Conservation (phyloP, 371 early-diverging fungal genomes). For the Cladochytrium tenue region DNA sequence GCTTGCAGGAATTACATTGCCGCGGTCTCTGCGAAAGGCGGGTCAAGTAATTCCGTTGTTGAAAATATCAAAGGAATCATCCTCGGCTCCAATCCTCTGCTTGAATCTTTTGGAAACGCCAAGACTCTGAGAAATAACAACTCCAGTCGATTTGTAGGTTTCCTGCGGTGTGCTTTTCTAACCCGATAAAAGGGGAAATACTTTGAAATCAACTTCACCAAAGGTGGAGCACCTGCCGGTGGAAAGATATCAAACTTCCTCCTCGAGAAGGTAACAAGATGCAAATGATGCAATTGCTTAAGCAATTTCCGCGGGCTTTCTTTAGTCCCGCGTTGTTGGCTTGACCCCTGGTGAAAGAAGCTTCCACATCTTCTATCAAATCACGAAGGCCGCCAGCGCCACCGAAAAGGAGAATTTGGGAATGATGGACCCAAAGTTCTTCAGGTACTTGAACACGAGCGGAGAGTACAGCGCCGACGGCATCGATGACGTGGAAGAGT, state of each 20-base stretch:
- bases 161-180: not conserved
- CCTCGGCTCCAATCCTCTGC: slow-evolving; percentile 91
- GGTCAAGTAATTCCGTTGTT: slow-evolving; percentile 65
- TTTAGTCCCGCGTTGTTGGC: not conserved
- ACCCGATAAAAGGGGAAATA: slow-evolving; percentile 82
- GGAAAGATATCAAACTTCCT: slow-evolving; percentile 97
- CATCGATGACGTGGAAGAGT: slow-evolving; percentile 52
- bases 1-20: slow-evolving; percentile 91
- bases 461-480: slow-evolving; percentile 51
- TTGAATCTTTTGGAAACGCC: slow-evolving; percentile 99
- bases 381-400: slow-evolving; percentile 43
- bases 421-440: slow-evolving; percentile 51
- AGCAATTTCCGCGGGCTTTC: too few relatives aligned
- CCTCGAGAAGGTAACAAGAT: slow-evolving; percentile 85
- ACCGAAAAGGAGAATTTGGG: slow-evolving; percentile 45
- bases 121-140: slow-evolving; percentile 99
- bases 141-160: slow-evolving; percentile 91
- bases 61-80: slow-evolving; percentile 95
- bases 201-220: slow-evolving; percentile 95
- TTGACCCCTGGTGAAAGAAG: slow-evolving; percentile 79
- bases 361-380: slow-evolving; percentile 91
- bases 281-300: not conserved
- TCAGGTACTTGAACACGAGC: slow-evolving; percentile 47
- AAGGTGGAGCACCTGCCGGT: slow-evolving; percentile 91
- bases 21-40: slow-evolving; percentile 84